Conservation (phyloP, 192 early-diverging fungal genomes). For the Coemansia sp. region DNA sequence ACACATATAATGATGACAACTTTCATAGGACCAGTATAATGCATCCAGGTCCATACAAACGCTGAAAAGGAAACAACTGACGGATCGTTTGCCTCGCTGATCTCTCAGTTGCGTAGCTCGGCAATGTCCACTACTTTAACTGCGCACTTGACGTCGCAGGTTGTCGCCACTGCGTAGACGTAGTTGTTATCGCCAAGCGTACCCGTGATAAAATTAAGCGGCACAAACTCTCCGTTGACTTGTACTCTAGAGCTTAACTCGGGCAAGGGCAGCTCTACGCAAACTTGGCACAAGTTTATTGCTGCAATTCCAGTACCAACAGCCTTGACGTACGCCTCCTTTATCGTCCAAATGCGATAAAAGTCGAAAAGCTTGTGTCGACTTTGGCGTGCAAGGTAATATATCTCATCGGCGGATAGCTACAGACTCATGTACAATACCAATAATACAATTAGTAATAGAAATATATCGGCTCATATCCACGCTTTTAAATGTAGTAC, state of each 20-base stretch:
- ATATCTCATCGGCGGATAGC: constrained; percentile 30
- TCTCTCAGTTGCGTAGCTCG: not conserved
- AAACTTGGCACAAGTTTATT: constrained; percentile 20
- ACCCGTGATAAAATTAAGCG: constrained; percentile 12
- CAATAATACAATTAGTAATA: not conserved
- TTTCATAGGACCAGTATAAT: not conserved
- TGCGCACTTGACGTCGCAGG: not conserved
- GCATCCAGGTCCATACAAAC: not conserved
- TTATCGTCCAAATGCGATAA: constrained; percentile 47
- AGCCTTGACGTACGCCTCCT: constrained; percentile 54
- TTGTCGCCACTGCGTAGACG: constrained; percentile 23
- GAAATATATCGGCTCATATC: not conserved
- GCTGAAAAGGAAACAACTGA: not conserved
- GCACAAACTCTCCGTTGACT: not conserved
- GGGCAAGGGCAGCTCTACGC: constrained; percentile 8
- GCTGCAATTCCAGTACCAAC: constrained; percentile 31
- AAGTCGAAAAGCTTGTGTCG: constrained; percentile 26
- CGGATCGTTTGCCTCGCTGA: not conserved
- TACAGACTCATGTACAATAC: constrained; percentile 13
- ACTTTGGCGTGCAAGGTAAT: constrained; percentile 11
- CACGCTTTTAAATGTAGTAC: not conserved
- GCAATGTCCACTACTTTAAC: constrained; percentile 2
- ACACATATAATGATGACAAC: not conserved
- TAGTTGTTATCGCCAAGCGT: constrained; percentile 14
- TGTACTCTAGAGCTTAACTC: not conserved